Base-by-base conservation (phyloP, 2,329 filamentous ascomycete species). In the Fusarium humuli region DNA sequence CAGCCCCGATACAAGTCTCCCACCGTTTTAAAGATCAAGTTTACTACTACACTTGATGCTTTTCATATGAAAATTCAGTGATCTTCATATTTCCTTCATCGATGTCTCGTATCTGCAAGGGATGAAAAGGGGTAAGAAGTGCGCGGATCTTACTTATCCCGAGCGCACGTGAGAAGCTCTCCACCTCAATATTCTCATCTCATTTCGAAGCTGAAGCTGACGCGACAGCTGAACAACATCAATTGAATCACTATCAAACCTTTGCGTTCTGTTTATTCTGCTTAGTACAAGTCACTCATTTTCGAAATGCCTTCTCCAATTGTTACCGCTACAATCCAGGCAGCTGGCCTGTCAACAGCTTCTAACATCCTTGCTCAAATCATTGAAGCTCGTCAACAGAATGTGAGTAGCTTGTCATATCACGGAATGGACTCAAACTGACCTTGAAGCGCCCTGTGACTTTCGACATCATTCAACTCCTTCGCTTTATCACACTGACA, bases 301-400 rank as follows among this genome's bases (percentile, higher is more conserved):
- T 40, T 27, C 42, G 77, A 73, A 53, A 84, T 84, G 83, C 81
- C 79, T 48, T 85, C 85, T 40, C 84, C 83, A 4, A 85, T 88
- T 67, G 78, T 83, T 49, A 83, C 81, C 65, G 85, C 86, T 56
- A 87, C 86, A 30, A 70, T 88, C 32, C 86, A 88, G 75, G 84
- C 87, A 22, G 81, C 83, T 10, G 76, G 80, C 44, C 81, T 89
- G 12, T 86, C 86, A 23, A 83, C 83, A 8, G 78, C 80, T 18
- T 88, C 86, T 32, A 89, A 89, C 72, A 75, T 88, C 42, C 77
- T 86, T 53, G 86, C 87, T 25, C 87, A 89, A 72, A 78, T 83
- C 32, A 83, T 88, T 69, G 80, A 84, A 41, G 82, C 86, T 18
- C 85, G 84, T 69, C 81, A 82, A 62, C 76, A 81, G 59, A 75